Percentiles rank a stretch among this genome's conserved stretches.
Evolutionary conservation across 2,329 filamentous ascomycete species (phyloP).

Genomic region (Plenodomus biglobosus): DNA sequence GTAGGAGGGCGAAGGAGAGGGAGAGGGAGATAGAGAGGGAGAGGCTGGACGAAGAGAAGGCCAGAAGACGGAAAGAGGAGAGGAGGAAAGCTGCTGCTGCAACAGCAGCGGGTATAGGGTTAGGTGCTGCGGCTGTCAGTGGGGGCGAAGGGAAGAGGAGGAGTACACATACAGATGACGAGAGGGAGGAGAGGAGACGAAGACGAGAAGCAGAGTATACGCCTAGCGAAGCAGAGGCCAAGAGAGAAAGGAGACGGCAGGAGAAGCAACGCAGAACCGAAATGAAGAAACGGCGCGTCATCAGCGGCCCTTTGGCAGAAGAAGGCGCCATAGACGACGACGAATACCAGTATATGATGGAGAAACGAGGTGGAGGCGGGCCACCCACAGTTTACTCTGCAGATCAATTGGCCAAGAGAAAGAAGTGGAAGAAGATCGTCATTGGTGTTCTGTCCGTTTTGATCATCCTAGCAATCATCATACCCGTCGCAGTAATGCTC

Average conservation of each 20-base stretch:
- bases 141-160: slow-evolving; percentile 33
- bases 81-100: slow-evolving; percentile 36
- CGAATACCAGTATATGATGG: slow-evolving; percentile 45
- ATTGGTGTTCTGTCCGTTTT: slow-evolving; percentile 43
- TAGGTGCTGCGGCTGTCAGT: slow-evolving; percentile 7
- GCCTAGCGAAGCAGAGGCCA: slow-evolving; percentile 43
- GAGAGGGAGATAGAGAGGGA: slow-evolving; percentile 33
- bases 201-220: slow-evolving; percentile 40
- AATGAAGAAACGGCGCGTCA: slow-evolving; percentile 45
- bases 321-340: slow-evolving; percentile 48
- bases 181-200: slow-evolving; percentile 32
- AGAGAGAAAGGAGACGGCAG: slow-evolving; percentile 46
- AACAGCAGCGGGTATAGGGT: slow-evolving; percentile 16
- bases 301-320: slow-evolving; percentile 53
- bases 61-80: slow-evolving; percentile 32
- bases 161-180: slow-evolving; percentile 32
- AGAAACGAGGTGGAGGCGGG: slow-evolving; percentile 47
- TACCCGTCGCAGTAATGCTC: slow-evolving; percentile 51
- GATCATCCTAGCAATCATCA: slow-evolving; percentile 50
- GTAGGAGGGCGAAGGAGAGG: slow-evolving; percentile 40
- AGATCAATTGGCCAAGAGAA: slow-evolving; percentile 43
- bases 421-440: slow-evolving; percentile 57
- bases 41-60: slow-evolving; percentile 29
- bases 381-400: slow-evolving; percentile 40
- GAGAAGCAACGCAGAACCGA: slow-evolving; percentile 34